Base-by-base conservation (phyloP, 2,329 filamentous ascomycete genomes). In the Dichotomopilus funicola region DNA sequence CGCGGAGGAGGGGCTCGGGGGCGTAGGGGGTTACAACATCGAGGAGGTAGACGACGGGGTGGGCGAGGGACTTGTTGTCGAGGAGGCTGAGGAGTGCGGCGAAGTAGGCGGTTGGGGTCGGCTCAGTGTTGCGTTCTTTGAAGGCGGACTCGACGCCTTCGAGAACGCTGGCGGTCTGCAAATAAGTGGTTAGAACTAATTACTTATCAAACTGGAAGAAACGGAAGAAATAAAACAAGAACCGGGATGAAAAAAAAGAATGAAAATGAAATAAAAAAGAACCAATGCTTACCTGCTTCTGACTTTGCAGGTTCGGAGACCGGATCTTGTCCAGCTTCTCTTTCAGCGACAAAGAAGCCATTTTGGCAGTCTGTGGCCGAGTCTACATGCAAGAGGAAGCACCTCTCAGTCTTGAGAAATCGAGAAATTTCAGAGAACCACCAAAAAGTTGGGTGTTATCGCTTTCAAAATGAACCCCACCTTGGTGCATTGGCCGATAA, bases 291-390 rank as follows among this genome's bases (percentile, higher is more conserved):
- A 94, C 91, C 81, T 91, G 90, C 72, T 95, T 85, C 75, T 96
- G 91, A 71, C 89, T 96, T 73, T 97, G 89, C 67, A 96, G 83
- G 73, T 95, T 96, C 55, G 94, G 94, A 69, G 89, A 94, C 74
- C 94, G 89, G 72, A 97, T 96, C 82, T 95, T 96, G 76, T 92
- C 89, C 71, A 99, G 83, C 78, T 91, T 95, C 78, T 96, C 92
- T 71, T 88, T 85, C 67, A 97, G 68, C 62, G 78, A 75, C 65
- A 74, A 68, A 62, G 75, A 73, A 65, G 74, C 72, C 78, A 81
- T 81, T 58, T 67, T 65, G 61, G 55, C 52, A 47, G 56, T 57
- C 51, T 33, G 53, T 54, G 33, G 49, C 48, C 43, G 47, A 54
- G 43, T 71, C 47, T 55, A 50, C 44, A 54, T 59, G 52, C 57